Percentiles rank a stretch among this genome's conserved stretches.
These are phyloP conservation scores for Cladosporium cucumerinum DNA, from an alignment of 2,329 filamentous ascomycete genomes.

Conservation along the genomic window DNA sequence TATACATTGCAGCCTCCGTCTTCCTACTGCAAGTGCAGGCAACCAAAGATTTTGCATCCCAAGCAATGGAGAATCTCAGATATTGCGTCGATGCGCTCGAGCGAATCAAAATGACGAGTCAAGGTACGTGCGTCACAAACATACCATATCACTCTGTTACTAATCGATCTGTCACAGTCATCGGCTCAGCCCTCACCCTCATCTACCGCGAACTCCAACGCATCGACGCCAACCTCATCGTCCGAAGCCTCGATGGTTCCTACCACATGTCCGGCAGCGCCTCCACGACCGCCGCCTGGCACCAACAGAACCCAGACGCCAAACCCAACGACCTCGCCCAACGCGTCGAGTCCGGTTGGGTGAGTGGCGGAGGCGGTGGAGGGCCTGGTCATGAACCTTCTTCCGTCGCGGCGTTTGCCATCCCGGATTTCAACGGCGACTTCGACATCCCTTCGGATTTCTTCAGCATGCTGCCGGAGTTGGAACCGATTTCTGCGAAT, in stretches of 20 bases:
- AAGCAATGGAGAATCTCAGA: conserved; percentile 9
- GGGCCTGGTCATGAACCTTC: neutral
- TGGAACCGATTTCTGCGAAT: conserved; percentile 11
- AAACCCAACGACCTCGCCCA: neutral
- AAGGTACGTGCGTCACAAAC: neutral
- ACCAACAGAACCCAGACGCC: neutral
- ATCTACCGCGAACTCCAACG: conserved; percentile 10
- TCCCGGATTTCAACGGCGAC: neutral
- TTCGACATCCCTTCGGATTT: conserved; percentile 10
- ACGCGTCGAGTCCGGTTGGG: neutral
- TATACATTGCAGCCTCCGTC: conserved; percentile 13
- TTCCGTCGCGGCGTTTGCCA: neutral
- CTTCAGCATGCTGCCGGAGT: conserved; percentile 9
- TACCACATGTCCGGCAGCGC: conserved; percentile 8
- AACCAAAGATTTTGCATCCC: neutral
- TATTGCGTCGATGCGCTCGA: conserved; percentile 6
- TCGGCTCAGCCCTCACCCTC: conserved; percentile 6
- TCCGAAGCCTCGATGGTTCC: neutral
- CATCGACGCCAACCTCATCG: conserved; percentile 4
- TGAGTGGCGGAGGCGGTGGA: neutral
- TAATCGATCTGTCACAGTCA: neutral
- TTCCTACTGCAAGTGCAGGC: conserved; percentile 12
- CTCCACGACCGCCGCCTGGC: neutral
- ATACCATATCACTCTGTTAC: too few relatives aligned
- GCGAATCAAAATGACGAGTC: conserved; percentile 7